Evolutionary conservation across 169 alveolate genomes (phyloP), one percentile per base, ranked within the genome.

Genomic region (Cryptosporidium sp.): DNA sequence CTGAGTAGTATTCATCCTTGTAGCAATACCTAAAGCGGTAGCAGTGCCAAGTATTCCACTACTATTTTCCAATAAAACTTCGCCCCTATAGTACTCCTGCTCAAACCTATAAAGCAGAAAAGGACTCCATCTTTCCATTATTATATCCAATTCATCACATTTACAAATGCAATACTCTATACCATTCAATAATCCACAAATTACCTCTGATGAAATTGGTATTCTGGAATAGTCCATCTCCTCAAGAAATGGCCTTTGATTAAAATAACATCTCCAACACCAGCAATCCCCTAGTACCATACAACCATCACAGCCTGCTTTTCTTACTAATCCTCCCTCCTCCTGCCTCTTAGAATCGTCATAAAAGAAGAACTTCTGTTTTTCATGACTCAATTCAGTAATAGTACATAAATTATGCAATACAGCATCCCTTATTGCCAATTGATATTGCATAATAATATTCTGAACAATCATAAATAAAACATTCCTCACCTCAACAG

Each of bases 161-260:
- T 65, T 80, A 55, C 59, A 35, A 12, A 80, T 80, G n/a, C 75
- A 80, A 18, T 62, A 45, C 48, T 80, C 89, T 18, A 80, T 80
- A 1, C 74, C 89, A 65, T 80, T 80, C 50, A 80, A 31, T 18
- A 80, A n/a, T 26, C 89, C 89, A 50, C 89, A 80, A 45, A 80
- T 29, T 1, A 80, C 89, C 51, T 80, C 89, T 5, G 89, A 31
- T 3, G 89, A 43, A 48, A 80, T 62, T 7, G 29, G 21, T 1
- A 67, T 80, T 9, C 23, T 59, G 2, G 80, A 62, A 29, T 35
- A 41, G 62, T 45, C 69, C 5, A 50, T 37, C 26, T 55, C 67
- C 5, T 55, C 67, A 48, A 14, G 21, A 3, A 48, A 48, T 14
- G n/a, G n/a, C 21, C 23, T 48, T 14, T 48, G 55, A 48, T 48